phyloP scores from a whole-genome alignment of 345 rosid genomes.

The Pugionium cornutum region DNA sequence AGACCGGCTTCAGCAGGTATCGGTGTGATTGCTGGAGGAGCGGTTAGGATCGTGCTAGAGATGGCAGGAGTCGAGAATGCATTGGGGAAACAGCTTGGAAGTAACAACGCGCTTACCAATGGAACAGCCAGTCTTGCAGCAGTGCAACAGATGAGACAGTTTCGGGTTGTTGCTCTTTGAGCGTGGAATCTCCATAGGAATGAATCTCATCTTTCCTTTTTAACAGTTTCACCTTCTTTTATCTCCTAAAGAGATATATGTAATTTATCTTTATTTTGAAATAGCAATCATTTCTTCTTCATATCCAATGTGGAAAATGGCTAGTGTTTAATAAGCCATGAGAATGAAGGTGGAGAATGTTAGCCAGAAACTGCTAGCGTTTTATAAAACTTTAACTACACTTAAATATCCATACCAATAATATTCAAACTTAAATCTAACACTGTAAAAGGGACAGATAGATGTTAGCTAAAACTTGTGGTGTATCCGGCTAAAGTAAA shows the following conservation, averaged over 20 bases:
- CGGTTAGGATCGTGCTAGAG: constrained; percentile 86
- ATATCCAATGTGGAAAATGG: background rate
- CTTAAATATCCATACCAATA: background rate
- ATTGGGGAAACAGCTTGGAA: constrained; percentile 73
- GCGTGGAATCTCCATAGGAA: constrained; percentile 92
- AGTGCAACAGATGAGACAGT: constrained; percentile 76
- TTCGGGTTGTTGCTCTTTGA: constrained; percentile 74
- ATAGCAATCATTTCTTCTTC: constrained; percentile 5
- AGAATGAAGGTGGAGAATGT: constrained; percentile 3
- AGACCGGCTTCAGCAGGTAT: constrained; percentile 94
- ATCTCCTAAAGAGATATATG: constrained; percentile 21
- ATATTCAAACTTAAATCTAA: background rate
- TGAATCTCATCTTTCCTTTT: constrained; percentile 12
- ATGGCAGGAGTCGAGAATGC: constrained; percentile 94
- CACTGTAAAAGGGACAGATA: no score
- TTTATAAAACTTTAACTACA: background rate
- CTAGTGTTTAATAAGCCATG: constrained; percentile 7
- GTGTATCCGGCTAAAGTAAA: no score
- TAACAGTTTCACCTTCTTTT: constrained; percentile 18
- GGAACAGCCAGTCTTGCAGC: constrained; percentile 90
- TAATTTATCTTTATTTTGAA: constrained; percentile 27
- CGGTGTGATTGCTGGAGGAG: constrained; percentile 92
- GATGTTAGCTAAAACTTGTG: no score
- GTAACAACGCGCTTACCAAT: constrained; percentile 84
- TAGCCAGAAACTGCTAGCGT: constrained; percentile 1